A percentile compares a stretch with the other conserved stretches of the same genome.
phyloP scores from a whole-genome alignment of 768 basidiomycete species.

The Collybia nuda region DNA sequence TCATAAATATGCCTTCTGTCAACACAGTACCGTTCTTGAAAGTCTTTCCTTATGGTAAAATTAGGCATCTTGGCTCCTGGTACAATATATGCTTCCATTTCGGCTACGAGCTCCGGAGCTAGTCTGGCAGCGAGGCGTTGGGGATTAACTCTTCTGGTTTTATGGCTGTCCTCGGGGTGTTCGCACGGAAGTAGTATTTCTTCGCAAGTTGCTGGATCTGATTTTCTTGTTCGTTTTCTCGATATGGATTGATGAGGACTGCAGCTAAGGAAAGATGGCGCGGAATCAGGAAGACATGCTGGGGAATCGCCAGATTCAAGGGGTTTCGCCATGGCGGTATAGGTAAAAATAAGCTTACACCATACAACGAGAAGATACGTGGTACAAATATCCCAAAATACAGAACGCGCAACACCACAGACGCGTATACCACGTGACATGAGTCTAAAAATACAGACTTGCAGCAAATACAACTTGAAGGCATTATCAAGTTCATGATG shows the following conservation, averaged over 20 bases:
- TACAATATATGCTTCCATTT: slow-evolving; percentile 69
- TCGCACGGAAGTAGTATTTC: slow-evolving; percentile 7
- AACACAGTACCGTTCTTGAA: slow-evolving; percentile 68
- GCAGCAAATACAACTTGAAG: slow-evolving; percentile 79
- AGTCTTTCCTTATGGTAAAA: slow-evolving; percentile 65
- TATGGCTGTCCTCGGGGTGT: slow-evolving; percentile 40
- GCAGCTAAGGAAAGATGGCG: slow-evolving; percentile 6
- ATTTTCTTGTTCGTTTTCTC: slow-evolving; percentile 10
- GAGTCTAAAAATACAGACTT: slow-evolving; percentile 74
- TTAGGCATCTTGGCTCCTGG: slow-evolving; percentile 80
- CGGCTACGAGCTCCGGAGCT: slow-evolving; percentile 63
- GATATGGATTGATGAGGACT: not conserved
- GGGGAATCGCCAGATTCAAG: slow-evolving; percentile 10
- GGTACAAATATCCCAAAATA: slow-evolving; percentile 11
- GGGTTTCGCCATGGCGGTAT: slow-evolving; percentile 32
- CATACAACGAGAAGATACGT: not conserved
- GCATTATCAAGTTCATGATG: slow-evolving; percentile 7
- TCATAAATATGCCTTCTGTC: slow-evolving; percentile 78
- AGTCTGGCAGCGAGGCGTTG: slow-evolving; percentile 68
- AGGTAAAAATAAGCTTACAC: not conserved
- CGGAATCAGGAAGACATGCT: slow-evolving; percentile 12
- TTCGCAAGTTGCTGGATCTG: slow-evolving; percentile 6
- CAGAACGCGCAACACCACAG: slow-evolving; percentile 4
- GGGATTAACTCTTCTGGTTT: slow-evolving; percentile 61
- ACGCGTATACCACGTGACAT: slow-evolving; percentile 11